Base-by-base conservation (phyloP, 768 basidiomycete species). In the Russula sp. region DNA sequence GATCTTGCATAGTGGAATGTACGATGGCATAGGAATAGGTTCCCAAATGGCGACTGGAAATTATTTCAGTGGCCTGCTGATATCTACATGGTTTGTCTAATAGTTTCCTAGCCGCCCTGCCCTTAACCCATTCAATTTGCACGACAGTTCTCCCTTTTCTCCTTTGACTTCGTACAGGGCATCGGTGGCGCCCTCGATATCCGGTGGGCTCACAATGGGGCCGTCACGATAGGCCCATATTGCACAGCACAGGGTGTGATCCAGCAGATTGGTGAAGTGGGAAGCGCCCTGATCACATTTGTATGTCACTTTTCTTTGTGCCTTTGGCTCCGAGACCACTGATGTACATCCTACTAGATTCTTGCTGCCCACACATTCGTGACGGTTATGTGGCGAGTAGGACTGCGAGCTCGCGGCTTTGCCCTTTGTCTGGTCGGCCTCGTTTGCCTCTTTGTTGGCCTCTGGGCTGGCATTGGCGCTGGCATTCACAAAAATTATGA, bases 341-440 rank as follows among this genome's bases (percentile, higher is more conserved):
- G 65, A 77, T 75, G 20, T 70, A 14, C 76, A 32, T 7, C 38
- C 25, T 14, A 4, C 42, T 20, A 66, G 65, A 5, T 53, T 29
- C 45, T 80, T 20, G 70, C 76, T 0, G 43, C 76, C 7, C 77
- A 77, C 68, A 79, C 79, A 0, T 77, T 79, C 64, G 56, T 74
- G 7, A 39, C 45, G 2, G 75, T 74, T 11, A 61, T 79, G 20
- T 77, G 75, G 74, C 70, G 67, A 55, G 72, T 73, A 29, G 69
- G 68, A 32, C 64, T 72, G 22, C 42, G 64, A 25, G 69, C 70
- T 18, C 68, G 74, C 51, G 50, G 58, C 10, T 25, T 70, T 34
- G 74, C 75, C 13, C 56, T 66, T 42, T 35, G 46, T 29, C 8
- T 58, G 14, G 65, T 60, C 25, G 34, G 18, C 16, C 22, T 57